Percentiles rank a stretch among this genome's conserved stretches.
Evolutionary conservation across 2,329 filamentous ascomycete genomes (phyloP).

Genomic region (Fusarium vanettenii): DNA sequence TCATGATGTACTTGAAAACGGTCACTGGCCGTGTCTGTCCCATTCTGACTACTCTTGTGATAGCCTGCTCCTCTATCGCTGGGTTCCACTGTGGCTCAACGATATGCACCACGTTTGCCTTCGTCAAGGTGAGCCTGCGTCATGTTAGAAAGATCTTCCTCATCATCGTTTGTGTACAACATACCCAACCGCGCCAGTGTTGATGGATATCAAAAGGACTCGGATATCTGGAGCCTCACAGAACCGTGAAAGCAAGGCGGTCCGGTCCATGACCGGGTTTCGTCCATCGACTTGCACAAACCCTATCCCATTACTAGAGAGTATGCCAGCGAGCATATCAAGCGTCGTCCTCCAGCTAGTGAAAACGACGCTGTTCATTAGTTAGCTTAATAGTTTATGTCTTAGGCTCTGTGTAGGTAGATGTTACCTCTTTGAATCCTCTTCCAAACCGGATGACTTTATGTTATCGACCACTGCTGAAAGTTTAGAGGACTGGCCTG

Average conservation of each 20-base stretch:
- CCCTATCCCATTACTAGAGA: accelerated
- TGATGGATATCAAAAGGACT: constrained; percentile 18
- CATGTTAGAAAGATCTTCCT: neutral
- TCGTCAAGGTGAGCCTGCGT: constrained; percentile 6
- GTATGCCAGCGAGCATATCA: neutral
- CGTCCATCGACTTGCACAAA: constrained; percentile 4
- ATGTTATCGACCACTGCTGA: constrained; percentile 3
- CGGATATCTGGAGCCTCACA: neutral
- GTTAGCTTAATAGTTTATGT: neutral
- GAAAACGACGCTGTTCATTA: neutral
- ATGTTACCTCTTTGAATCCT: neutral
- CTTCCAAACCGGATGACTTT: neutral
- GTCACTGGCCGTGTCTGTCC: constrained; percentile 15
- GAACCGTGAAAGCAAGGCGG: neutral
- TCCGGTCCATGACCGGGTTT: neutral
- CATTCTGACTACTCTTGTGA: constrained; percentile 11
- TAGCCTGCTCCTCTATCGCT: constrained; percentile 14
- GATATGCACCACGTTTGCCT: constrained; percentile 11
- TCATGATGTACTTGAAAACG: constrained; percentile 22
- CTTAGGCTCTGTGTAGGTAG: no score
- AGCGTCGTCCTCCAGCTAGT: constrained; percentile 1
- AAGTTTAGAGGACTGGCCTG: neutral
- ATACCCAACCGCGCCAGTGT: constrained; percentile 20
- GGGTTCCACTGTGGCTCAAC: constrained; percentile 32
- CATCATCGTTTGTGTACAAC: neutral